Percentiles rank a stretch among this genome's conserved stretches.
phyloP scores from a whole-genome alignment of 495 filamentous ascomycete genomes.

The Aspergillus coremiiformis region DNA sequence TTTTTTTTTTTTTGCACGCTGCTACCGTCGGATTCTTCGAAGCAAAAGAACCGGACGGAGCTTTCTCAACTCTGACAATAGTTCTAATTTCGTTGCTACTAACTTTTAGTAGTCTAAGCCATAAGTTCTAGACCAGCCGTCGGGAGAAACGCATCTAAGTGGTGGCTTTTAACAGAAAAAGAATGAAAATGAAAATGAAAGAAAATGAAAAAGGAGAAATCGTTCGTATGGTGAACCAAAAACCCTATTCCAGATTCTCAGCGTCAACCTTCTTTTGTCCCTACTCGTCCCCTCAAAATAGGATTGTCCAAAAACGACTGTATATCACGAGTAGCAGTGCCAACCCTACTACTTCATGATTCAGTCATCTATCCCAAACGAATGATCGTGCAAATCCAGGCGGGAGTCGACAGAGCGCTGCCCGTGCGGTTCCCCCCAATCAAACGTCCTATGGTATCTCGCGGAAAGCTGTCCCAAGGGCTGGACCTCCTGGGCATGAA shows the following conservation, averaged over 20 bases:
- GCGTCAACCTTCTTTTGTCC: not conserved
- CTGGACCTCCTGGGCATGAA: conserved; percentile 14
- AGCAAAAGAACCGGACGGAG: not conserved
- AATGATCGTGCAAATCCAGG: conserved; percentile 18
- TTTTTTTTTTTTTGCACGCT: not conserved
- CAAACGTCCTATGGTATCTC: conserved; percentile 29
- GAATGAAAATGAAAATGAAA: not conserved
- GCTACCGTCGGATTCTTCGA: not conserved
- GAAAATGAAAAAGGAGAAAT: not conserved
- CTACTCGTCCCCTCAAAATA: not conserved
- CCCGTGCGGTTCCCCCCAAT: conserved; percentile 31
- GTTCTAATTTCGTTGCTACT: conserved; percentile 1
- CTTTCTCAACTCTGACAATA: not conserved
- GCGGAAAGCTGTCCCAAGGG: conserved; percentile 26
- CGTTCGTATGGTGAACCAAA: conserved; percentile 2
- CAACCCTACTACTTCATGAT: conserved; percentile 12
- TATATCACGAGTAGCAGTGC: not conserved
- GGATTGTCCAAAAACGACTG: not conserved
- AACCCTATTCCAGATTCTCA: conserved; percentile 7
- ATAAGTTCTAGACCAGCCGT: conserved; percentile 1
- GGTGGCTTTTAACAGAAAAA: not conserved
- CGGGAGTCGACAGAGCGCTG: conserved; percentile 24
- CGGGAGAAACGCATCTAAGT: conserved; percentile 2
- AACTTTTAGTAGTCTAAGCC: conserved; percentile 1
- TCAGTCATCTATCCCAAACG: conserved; percentile 19